Evolutionary conservation across 2,329 filamentous ascomycete genomes (phyloP), one percentile per base, ranked within the genome.

Genomic region (Clonostachys rhizophaga): DNA sequence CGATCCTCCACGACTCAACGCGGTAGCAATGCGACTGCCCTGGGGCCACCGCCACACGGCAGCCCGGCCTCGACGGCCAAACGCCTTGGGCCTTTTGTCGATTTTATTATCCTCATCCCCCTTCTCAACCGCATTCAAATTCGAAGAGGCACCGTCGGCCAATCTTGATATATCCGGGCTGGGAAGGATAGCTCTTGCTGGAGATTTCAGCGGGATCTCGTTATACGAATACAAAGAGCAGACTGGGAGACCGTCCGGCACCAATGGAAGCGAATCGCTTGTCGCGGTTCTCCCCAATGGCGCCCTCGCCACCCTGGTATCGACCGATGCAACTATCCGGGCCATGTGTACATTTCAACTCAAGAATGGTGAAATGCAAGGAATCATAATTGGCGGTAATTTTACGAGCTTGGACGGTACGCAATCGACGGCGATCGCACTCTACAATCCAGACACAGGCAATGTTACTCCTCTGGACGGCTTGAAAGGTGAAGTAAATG

Each of bases 191-290:
- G 91, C 88, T 47, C 77, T 99, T 49, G 87, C 84, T 2, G 94
- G 94, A 57, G 86, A 96, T 67, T 99, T 96, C 64, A 83, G 89
- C 59, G 89, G 91, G 47, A 87, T 97, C 58, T 96, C 94, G 12
- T 73, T 96, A 37, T 97, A 94, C 71, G 75, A 91, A 61, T 97
- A 84, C 59, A 76, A 86, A 58, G 89, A 87, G 52, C 92, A 99
- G 64, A 84, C 75, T 49, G 82, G 92, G 65, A 72, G 76, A 50
- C 69, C 78, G 14, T 79, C 82, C 57, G 83, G 71, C 58, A 81
- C 78, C 49, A 91, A 95, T 73, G 89, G 88, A 62, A 89, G 85
- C 58, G 83, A 91, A 60, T 86, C 89, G 16, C 79, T 99, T 39
- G 78, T 96, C 47, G 82, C 86, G 17, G 83, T 85, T 45, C 81